phyloP scores from a whole-genome alignment of 306 rosid species.

The Trifolium fragiferum region DNA sequence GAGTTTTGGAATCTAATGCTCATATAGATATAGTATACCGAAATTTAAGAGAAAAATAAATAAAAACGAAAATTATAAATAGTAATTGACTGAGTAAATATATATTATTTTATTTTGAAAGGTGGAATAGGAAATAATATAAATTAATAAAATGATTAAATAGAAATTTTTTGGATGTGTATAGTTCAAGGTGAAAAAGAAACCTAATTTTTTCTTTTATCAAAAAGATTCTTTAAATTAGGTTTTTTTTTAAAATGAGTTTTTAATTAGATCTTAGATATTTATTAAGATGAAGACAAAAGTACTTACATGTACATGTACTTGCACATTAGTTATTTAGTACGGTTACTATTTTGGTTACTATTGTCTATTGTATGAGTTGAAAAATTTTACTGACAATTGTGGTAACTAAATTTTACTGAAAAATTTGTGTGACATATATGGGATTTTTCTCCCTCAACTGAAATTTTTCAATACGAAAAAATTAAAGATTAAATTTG shows the following conservation, averaged over 20 bases:
- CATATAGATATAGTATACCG: constrained; percentile 14
- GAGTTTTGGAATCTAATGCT: constrained; percentile 49
- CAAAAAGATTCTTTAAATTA: not conserved
- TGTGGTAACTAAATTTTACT: too few relatives aligned
- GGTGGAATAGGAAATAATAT: constrained; percentile 27
- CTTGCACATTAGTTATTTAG: too few relatives aligned
- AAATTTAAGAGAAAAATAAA: constrained; percentile 21
- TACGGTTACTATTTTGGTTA: too few relatives aligned
- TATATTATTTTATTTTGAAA: constrained; percentile 40
- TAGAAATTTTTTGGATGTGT: constrained; percentile 39
- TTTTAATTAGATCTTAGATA: not conserved
- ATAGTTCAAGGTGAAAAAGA: not conserved
- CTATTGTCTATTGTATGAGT: too few relatives aligned
- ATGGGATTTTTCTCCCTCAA: too few relatives aligned
- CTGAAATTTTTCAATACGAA: too few relatives aligned
- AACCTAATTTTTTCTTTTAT: not conserved
- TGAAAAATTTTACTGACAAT: too few relatives aligned
- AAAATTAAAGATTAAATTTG: too few relatives aligned
- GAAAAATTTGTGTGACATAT: too few relatives aligned
- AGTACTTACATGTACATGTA: too few relatives aligned
- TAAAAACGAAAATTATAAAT: constrained; percentile 35
- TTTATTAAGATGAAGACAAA: not conserved
- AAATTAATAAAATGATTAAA: not conserved
- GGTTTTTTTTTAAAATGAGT: too few relatives aligned
- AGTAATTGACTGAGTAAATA: constrained; percentile 61